Evolutionary conservation across 768 basidiomycete genomes (phyloP), one percentile per base, ranked within the genome.

Genomic region (Leccinum obscurum): DNA sequence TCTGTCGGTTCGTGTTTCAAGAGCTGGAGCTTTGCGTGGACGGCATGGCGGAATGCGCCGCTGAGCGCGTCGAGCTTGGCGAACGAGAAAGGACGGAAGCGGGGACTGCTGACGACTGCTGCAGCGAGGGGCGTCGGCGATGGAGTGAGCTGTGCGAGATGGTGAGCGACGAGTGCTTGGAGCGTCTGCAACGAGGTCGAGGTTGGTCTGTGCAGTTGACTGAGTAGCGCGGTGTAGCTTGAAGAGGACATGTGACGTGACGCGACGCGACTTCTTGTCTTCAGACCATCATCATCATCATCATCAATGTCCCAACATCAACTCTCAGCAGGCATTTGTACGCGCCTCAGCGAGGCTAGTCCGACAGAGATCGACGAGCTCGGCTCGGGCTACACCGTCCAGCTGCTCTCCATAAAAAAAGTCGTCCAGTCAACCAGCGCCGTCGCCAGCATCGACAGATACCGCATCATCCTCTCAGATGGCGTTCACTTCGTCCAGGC

Each of bases 401-500:
- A 98, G 68, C 76, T 95, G 50, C 83, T 98, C 52, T 90, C 87
- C 44, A 84, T 94, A 63, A 96, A 93, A 76, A 87, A 87, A 70
- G 88, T 97, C 44, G 77, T 73, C 52, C 64, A 68, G 41, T 4
- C 54, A 30, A 66, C 75, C 14, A 76, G 68, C 49, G 66, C 77
- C 6, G 69, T 61, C 66, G 11, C 72, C 55, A 8, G 75, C 50
- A 64, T 80, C 50, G 88, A 90, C 68, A 79, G 89, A 59, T 86
- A 83, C 74, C 83, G 93, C 62, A 81, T 96, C 61, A 92, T 98
- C 74, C 78, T 98, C 44, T 96, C 94, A 0, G 96, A 98, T 75
- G 95, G 96, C 44, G 78, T 80, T 20, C 77, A 90, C 64, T 97
- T 91, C 72, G 80, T 90, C 52, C 97, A 98, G 73, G 88, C 91